Conservation (phyloP, 2,329 filamentous ascomycete species). For the Aureobasidium sp. region DNA sequence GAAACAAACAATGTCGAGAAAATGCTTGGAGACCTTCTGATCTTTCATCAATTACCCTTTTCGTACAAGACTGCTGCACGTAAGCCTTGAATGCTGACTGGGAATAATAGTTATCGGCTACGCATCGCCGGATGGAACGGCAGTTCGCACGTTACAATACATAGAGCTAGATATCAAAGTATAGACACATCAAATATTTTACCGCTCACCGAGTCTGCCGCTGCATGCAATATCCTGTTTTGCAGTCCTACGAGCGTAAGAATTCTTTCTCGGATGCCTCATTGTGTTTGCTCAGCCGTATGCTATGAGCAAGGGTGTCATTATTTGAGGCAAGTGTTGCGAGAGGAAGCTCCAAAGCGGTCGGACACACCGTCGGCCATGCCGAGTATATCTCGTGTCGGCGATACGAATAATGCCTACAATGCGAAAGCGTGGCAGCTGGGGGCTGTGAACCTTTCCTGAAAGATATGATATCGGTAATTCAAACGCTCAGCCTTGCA, state of each 20-base stretch:
- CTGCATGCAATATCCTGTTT: neutral
- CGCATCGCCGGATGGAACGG: neutral
- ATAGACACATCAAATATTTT: neutral
- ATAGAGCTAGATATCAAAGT: neutral
- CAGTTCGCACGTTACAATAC: neutral
- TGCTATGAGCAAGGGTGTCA: neutral
- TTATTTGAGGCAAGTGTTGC: neutral
- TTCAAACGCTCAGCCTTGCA: neutral
- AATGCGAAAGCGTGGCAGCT: neutral
- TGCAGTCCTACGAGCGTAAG: neutral
- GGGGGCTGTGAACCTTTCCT: neutral
- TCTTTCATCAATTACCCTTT: slow-evolving; percentile 12
- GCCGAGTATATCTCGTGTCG: neutral
- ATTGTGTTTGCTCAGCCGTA: neutral
- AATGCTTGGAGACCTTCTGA: slow-evolving; percentile 42
- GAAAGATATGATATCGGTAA: neutral
- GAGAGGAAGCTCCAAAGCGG: neutral
- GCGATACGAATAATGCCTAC: neutral
- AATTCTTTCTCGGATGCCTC: neutral
- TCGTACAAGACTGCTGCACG: neutral
- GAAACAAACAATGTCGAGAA: slow-evolving; percentile 38
- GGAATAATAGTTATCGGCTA: neutral
- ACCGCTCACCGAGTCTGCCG: neutral
- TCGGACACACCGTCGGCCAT: neutral
- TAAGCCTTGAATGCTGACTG: slow-evolving; percentile 9